A percentile compares a stretch with the other conserved stretches of the same genome.
Evolutionary conservation across 1,139 yeast genomes (phyloP).

Genomic region (Yamadazyma dendronema): DNA sequence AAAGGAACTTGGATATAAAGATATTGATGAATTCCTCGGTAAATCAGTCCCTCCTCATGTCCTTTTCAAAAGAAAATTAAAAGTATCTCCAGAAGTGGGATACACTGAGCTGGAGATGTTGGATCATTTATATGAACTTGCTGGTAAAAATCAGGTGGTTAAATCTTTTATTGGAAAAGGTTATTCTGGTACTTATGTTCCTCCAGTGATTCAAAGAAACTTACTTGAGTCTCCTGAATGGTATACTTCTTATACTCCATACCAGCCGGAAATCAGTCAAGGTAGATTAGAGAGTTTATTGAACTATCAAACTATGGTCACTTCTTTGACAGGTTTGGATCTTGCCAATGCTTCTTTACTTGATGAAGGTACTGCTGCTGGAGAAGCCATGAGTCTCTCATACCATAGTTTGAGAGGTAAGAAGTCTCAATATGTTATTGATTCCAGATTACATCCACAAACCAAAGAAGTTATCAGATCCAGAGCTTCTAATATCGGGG

Average conservation of each 20-base stretch:
- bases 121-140: slow-evolving; percentile 62
- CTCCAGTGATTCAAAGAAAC: slow-evolving; percentile 92
- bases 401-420: slow-evolving; percentile 69
- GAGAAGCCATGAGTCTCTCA: slow-evolving; percentile 91
- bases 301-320: slow-evolving; percentile 85
- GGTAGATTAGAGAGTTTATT: slow-evolving; percentile 89
- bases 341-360: slow-evolving; percentile 91
- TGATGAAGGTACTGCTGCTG: slow-evolving; percentile 98
- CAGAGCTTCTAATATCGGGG: slow-evolving; percentile 73
- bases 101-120: slow-evolving; percentile 81
- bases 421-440: slow-evolving; percentile 68
- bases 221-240: slow-evolving; percentile 92
- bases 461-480: slow-evolving; percentile 76
- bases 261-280: slow-evolving; percentile 97
- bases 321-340: slow-evolving; percentile 88
- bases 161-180: slow-evolving; percentile 90
- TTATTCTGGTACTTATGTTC: slow-evolving; percentile 84
- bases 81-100: slow-evolving; percentile 66
- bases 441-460: slow-evolving; percentile 77
- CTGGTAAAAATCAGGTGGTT: slow-evolving; percentile 68
- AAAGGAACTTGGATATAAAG: slow-evolving; percentile 57
- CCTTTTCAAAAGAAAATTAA: slow-evolving; percentile 62
- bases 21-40: slow-evolving; percentile 67
- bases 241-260: slow-evolving; percentile 98
- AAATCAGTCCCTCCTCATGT: slow-evolving; percentile 79